Percentiles rank a stretch among this genome's conserved stretches.
These are phyloP conservation scores for Allantophomopsis cytisporea DNA, from an alignment of 2,329 filamentous ascomycete species.

Conservation along the genomic window DNA sequence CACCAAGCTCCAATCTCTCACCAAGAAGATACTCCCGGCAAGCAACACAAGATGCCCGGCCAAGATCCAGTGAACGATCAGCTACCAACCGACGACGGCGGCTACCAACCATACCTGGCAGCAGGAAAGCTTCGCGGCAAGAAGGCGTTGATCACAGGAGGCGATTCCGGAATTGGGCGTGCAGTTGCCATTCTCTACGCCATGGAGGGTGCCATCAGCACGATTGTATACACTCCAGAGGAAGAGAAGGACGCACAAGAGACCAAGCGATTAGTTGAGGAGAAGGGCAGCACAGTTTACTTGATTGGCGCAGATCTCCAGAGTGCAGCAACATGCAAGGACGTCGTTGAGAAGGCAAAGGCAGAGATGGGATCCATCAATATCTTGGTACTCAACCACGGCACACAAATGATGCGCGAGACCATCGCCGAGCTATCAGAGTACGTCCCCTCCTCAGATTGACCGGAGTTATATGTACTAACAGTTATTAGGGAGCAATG, in stretches of 20 bases:
- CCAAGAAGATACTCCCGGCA: slow-evolving; percentile 35
- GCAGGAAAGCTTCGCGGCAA: slow-evolving; percentile 65
- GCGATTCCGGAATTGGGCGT: slow-evolving; percentile 68
- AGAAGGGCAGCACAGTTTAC: slow-evolving; percentile 50
- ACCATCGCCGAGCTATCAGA: slow-evolving; percentile 60
- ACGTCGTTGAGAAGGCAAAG: slow-evolving; percentile 52
- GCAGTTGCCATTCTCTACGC: slow-evolving; percentile 66
- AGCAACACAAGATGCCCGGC: slow-evolving; percentile 35
- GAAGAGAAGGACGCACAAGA: slow-evolving; percentile 67
- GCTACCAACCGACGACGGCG: slow-evolving; percentile 53
- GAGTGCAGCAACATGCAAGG: slow-evolving; percentile 53
- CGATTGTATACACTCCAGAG: slow-evolving; percentile 61
- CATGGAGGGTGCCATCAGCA: slow-evolving; percentile 63
- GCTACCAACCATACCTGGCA: slow-evolving; percentile 57
- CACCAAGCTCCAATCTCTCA: slow-evolving; percentile 35
- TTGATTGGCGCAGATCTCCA: slow-evolving; percentile 52
- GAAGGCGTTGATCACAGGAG: slow-evolving; percentile 68
- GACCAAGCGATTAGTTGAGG: slow-evolving; percentile 58
- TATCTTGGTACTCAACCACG: slow-evolving; percentile 63
- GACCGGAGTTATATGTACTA: slow-evolving; percentile 2
- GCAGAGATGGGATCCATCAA: slow-evolving; percentile 56
- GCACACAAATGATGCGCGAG: slow-evolving; percentile 60
- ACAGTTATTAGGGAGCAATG: slow-evolving; percentile 50
- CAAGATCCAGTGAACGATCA: slow-evolving; percentile 47
- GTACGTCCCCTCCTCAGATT: slow-evolving; percentile 24